phyloP scores from a whole-genome alignment of 2,329 filamentous ascomycete genomes.

The Aspergillus fructus region DNA sequence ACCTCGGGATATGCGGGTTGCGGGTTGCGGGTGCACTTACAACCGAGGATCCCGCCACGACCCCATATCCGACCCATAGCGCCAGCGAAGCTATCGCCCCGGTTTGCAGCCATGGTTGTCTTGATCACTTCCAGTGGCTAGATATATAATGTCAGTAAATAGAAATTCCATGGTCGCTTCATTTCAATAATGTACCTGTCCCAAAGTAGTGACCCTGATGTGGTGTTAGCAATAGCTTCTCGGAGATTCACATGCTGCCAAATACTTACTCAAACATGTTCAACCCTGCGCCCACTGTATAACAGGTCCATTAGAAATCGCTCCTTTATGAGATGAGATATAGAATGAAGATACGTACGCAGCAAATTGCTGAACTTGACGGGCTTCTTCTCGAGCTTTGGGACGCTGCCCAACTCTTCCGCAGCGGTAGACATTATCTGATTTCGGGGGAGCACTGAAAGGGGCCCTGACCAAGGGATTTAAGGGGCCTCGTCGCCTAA shows the following conservation, averaged over 20 bases:
- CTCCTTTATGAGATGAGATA: constrained; percentile 6
- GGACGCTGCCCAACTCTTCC: constrained; percentile 53
- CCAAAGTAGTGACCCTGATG: constrained; percentile 63
- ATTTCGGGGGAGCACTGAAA: constrained; percentile 59
- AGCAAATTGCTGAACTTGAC: constrained; percentile 99
- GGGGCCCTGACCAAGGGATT: constrained; percentile 98
- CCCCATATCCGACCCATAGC: constrained; percentile 87
- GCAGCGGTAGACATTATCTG: constrained; percentile 49
- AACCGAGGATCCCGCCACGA: constrained; percentile 89
- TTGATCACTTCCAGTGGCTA: constrained; percentile 97
- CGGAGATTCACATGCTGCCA: not conserved
- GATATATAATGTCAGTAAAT: not conserved
- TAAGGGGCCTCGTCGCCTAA: constrained; percentile 78
- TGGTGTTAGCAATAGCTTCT: constrained; percentile 12
- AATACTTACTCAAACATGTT: constrained; percentile 83
- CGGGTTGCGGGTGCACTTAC: constrained; percentile 56
- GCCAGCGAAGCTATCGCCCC: constrained; percentile 78
- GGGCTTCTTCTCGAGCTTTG: constrained; percentile 92
- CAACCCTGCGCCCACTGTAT: constrained; percentile 75
- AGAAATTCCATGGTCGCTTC: not conserved
- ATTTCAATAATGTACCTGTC: constrained; percentile 53
- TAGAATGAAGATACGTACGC: constrained; percentile 47
- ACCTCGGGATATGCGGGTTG: constrained; percentile 12
- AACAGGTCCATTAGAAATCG: constrained; percentile 22
- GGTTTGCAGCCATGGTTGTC: constrained; percentile 99